phyloP scores from a whole-genome alignment of 2,329 filamentous ascomycete species.

The Stachybotrys elegans region DNA sequence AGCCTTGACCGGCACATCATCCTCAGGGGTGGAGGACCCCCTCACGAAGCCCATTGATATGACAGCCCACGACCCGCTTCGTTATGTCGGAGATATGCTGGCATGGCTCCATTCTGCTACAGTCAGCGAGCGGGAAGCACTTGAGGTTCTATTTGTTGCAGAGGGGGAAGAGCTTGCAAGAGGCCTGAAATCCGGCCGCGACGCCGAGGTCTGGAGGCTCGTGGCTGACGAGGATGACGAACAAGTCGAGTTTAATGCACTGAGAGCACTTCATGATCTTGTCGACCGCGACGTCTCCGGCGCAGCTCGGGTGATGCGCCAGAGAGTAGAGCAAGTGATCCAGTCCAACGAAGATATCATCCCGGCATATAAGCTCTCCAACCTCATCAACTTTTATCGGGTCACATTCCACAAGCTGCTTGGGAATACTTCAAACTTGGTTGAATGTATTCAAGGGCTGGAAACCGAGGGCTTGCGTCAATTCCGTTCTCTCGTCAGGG shows the following conservation, averaged over 20 bases:
- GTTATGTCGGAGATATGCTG: constrained; percentile 95
- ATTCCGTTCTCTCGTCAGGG: constrained; percentile 75
- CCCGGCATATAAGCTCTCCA: constrained; percentile 82
- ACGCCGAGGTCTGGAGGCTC: constrained; percentile 79
- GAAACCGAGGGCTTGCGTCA: constrained; percentile 75
- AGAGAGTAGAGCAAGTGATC: constrained; percentile 85
- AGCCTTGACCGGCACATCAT: constrained; percentile 70
- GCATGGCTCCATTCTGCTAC: constrained; percentile 94
- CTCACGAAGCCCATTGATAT: constrained; percentile 88
- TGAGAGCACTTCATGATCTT: constrained; percentile 76
- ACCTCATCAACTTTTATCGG: constrained; percentile 84
- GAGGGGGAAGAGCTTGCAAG: constrained; percentile 85
- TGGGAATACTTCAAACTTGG: constrained; percentile 60
- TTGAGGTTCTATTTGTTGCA: constrained; percentile 86
- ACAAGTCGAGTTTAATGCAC: constrained; percentile 65
- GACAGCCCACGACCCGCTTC: constrained; percentile 82
- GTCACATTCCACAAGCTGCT: constrained; percentile 79
- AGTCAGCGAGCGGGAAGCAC: constrained; percentile 86
- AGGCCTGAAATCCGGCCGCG: constrained; percentile 72
- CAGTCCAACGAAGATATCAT: constrained; percentile 89
- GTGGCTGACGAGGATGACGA: constrained; percentile 53
- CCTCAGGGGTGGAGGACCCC: constrained; percentile 52
- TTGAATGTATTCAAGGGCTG: constrained; percentile 63
- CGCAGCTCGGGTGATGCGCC: constrained; percentile 77
- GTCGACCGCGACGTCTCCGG: constrained; percentile 82